A percentile compares a stretch with the other conserved stretches of the same genome.
phyloP scores from a whole-genome alignment of 176 grass and related monocot species.

The Stipa capillata region DNA sequence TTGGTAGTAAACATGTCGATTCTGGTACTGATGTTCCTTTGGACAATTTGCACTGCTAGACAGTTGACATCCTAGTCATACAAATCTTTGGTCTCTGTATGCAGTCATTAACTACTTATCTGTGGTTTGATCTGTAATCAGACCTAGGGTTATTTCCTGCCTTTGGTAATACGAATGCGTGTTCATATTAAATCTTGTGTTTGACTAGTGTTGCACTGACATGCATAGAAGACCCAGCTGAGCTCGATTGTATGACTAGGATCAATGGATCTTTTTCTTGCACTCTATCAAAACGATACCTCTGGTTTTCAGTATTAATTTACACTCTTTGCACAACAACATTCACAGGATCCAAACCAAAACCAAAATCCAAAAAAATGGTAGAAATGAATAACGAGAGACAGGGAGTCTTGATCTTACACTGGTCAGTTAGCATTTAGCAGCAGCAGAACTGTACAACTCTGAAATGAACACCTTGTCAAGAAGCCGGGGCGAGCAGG shows the following conservation, averaged over 20 bases:
- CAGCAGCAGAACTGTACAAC: not conserved
- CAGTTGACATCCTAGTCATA: not conserved
- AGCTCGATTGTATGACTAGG: not conserved
- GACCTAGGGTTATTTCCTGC: not conserved
- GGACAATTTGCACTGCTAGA: not conserved
- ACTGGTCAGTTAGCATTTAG: conserved; percentile 21
- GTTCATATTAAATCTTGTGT: not conserved
- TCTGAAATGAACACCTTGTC: not conserved
- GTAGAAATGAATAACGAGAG: not conserved
- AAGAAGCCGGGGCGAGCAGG: not conserved
- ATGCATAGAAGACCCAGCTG: not conserved
- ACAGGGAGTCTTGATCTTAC: not conserved
- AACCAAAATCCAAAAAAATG: not conserved
- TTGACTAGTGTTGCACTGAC: not conserved
- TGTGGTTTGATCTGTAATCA: not conserved
- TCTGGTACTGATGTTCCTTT: conserved; percentile 1
- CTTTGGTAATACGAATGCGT: not conserved
- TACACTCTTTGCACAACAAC: not conserved
- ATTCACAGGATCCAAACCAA: not conserved
- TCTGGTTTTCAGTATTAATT: not conserved
- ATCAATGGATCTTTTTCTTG: not conserved
- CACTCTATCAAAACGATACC: not conserved
- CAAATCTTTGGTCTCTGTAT: not conserved
- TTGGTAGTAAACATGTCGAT: too few relatives aligned
- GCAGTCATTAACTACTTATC: not conserved